Evolutionary conservation across 306 rosid species (phyloP).

Genomic region (Inga oerstediana): DNA sequence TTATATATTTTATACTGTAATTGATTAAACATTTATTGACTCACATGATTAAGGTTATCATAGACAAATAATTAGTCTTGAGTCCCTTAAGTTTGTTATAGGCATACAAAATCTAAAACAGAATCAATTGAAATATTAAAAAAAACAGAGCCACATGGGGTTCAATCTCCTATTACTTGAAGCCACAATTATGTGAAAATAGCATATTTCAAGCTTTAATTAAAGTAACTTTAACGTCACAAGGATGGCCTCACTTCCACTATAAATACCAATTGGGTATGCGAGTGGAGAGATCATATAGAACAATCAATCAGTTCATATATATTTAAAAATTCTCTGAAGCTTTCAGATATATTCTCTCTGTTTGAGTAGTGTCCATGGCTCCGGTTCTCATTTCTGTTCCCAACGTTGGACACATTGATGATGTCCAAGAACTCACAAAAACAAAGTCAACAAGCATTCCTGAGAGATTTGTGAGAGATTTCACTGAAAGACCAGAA

Average conservation of each 20-base stretch:
- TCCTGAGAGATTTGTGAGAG: conserved; percentile 91
- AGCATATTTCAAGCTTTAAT: neutral
- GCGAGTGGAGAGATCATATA: conserved; percentile 27
- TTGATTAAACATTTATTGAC: neutral
- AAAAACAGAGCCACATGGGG: too few species aligned
- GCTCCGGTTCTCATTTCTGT: conserved; percentile 64
- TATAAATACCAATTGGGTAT: conserved; percentile 53
- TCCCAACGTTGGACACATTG: conserved; percentile 76
- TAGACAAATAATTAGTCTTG: too few species aligned
- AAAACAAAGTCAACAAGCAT: conserved; percentile 60
- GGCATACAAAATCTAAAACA: too few species aligned
- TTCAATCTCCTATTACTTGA: too few species aligned
- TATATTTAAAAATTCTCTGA: neutral
- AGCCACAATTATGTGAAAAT: too few species aligned
- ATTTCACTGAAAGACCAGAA: conserved; percentile 58
- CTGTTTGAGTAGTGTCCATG: conserved; percentile 44
- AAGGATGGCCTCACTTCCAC: conserved; percentile 48
- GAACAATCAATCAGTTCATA: conserved; percentile 17
- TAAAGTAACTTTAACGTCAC: conserved; percentile 23
- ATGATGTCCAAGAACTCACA: conserved; percentile 95
- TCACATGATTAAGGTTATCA: neutral
- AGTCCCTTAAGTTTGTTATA: too few species aligned
- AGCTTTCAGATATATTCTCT: neutral
- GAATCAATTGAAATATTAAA: too few species aligned
- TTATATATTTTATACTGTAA: too few species aligned